Percentiles rank a stretch among this genome's conserved stretches.
Conservation (phyloP, 179 eudicot genomes). For the Sideroxylon spinosum region DNA sequence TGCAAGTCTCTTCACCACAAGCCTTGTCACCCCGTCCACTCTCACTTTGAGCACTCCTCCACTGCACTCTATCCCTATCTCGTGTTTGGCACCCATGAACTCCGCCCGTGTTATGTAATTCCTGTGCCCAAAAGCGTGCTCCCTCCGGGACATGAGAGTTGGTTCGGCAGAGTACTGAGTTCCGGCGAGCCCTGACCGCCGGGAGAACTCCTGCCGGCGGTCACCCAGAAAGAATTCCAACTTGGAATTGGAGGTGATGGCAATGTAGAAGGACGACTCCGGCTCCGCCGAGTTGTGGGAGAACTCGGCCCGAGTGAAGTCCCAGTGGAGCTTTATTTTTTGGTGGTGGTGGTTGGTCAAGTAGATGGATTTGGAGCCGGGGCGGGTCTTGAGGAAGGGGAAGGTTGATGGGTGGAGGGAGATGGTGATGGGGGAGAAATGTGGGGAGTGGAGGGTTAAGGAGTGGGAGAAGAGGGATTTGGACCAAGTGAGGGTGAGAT, state of each 20-base stretch:
- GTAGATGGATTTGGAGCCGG: conserved; percentile 29
- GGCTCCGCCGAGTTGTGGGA: conserved; percentile 53
- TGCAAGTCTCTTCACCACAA: conserved; percentile 45
- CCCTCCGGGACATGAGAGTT: conserved; percentile 40
- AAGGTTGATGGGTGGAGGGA: conserved; percentile 39
- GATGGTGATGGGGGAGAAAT: conserved; percentile 39
- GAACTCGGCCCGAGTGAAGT: conserved; percentile 47
- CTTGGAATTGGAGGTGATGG: conserved; percentile 24
- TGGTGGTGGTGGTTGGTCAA: conserved; percentile 7
- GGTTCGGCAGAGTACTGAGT: conserved; percentile 14
- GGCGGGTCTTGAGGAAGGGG: conserved; percentile 37
- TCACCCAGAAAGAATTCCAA: conserved; percentile 50
- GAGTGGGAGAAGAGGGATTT: conserved; percentile 43
- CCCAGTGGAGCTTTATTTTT: conserved; percentile 46
- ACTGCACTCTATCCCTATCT: conserved; percentile 50
- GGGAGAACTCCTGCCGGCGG: conserved; percentile 29
- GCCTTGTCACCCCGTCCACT: conserved; percentile 37
- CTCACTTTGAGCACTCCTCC: conserved; percentile 52
- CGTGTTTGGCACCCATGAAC: conserved; percentile 37
- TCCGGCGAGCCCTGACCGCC: conserved; percentile 20
- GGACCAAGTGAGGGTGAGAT: conserved; percentile 59
- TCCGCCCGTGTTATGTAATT: conserved; percentile 32
- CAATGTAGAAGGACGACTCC: conserved; percentile 43
- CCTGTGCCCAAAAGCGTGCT: conserved; percentile 53
- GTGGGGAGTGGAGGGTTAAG: conserved; percentile 40